A percentile compares a stretch with the other conserved stretches of the same genome.
phyloP scores from a whole-genome alignment of 306 rosid species.

The Cicer chorassanicum region DNA sequence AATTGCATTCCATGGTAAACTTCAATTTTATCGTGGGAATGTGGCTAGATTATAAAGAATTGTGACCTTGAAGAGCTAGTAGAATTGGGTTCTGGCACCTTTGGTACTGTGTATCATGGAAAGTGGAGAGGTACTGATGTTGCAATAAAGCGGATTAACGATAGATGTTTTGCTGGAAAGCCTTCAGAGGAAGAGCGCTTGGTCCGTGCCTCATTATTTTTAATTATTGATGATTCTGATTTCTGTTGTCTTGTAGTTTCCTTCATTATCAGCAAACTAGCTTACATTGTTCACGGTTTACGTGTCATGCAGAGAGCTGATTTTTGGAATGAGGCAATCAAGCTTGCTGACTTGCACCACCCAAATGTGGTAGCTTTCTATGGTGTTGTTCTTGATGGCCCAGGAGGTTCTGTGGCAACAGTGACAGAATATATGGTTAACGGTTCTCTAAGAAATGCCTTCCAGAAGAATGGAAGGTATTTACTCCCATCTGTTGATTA shows the following conservation, averaged over 20 bases:
- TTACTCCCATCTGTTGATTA: conserved; percentile 3
- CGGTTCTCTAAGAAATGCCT: conserved; percentile 83
- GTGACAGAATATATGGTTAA: conserved; percentile 95
- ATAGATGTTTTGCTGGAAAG: conserved; percentile 89
- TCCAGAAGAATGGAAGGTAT: conserved; percentile 89
- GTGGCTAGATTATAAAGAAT: conserved; percentile 73
- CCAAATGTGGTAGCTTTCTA: conserved; percentile 97
- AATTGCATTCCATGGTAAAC: conserved; percentile 35
- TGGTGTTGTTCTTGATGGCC: conserved; percentile 94
- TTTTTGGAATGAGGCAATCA: conserved; percentile 98
- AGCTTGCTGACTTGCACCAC: conserved; percentile 95
- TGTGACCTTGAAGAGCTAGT: conserved; percentile 85
- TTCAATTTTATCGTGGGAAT: conserved; percentile 30
- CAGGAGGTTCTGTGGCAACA: conserved; percentile 87
- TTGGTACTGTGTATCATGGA: conserved; percentile 86
- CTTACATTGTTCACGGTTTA: conserved; percentile 24
- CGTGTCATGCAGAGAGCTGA: conserved; percentile 72
- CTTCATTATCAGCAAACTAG: conserved; percentile 23
- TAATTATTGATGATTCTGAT: conserved; percentile 32
- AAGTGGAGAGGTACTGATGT: conserved; percentile 97
- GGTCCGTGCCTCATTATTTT: conserved; percentile 56
- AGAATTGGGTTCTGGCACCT: conserved; percentile 58
- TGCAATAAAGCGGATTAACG: conserved; percentile 90
- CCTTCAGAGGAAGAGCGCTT: conserved; percentile 89
- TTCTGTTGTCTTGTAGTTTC: conserved; percentile 5